These are phyloP conservation scores for Crotalaria pallida DNA, from an alignment of 306 rosid genomes.

Conservation along the genomic window DNA sequence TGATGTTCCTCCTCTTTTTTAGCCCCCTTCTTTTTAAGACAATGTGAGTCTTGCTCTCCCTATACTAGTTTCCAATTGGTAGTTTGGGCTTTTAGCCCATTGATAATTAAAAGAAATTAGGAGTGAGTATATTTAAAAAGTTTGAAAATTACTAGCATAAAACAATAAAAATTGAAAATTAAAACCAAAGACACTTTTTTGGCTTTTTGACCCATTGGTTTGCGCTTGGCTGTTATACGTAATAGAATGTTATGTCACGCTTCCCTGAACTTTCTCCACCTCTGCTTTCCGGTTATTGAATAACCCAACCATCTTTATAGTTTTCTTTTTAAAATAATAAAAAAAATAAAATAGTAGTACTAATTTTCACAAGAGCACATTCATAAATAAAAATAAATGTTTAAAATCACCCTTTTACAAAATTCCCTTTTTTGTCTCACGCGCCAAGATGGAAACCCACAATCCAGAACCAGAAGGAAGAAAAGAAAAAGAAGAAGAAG, in stretches of 20 bases:
- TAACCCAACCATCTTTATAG: not conserved
- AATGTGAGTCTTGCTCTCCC: too few relatives aligned
- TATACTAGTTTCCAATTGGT: too few relatives aligned
- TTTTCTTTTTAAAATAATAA: too few relatives aligned
- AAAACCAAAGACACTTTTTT: not conserved
- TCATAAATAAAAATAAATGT: not conserved
- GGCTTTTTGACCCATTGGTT: slow-evolving; percentile 1
- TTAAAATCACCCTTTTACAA: not conserved
- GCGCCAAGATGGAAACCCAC: slow-evolving; percentile 9
- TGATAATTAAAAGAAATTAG: too few relatives aligned
- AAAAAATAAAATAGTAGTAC: too few relatives aligned
- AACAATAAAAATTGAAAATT: not conserved
- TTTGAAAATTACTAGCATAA: too few relatives aligned
- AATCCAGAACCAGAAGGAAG: not conserved
- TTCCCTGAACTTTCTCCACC: not conserved
- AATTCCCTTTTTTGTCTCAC: not conserved
- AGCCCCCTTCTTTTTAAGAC: too few relatives aligned
- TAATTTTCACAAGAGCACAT: too few relatives aligned
- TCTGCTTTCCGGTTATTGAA: not conserved
- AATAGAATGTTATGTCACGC: slow-evolving; percentile 6
- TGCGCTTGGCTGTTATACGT: slow-evolving; percentile 17
- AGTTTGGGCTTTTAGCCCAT: too few relatives aligned
- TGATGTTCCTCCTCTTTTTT: too few relatives aligned
- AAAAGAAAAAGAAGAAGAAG: not conserved
- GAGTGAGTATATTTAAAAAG: too few relatives aligned